Percentiles rank a stretch among this genome's conserved stretches.
Conservation (phyloP, 2,329 filamentous ascomycete genomes). For the Xylaria sp. region DNA sequence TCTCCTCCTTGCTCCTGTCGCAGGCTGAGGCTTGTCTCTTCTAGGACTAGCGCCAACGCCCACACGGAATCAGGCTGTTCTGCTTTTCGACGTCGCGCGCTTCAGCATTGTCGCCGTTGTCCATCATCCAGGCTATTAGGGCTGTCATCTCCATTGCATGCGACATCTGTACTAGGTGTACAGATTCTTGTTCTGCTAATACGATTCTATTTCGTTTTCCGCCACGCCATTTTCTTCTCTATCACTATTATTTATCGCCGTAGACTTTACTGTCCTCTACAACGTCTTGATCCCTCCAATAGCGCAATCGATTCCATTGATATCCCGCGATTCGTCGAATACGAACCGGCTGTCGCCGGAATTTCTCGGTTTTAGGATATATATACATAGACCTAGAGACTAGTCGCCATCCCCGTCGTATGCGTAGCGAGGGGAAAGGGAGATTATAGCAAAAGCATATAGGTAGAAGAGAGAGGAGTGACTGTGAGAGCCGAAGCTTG, state of each 20-base stretch:
- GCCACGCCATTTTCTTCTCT: not conserved
- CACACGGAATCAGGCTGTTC: slow-evolving; percentile 28
- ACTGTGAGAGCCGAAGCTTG: slow-evolving; percentile 18
- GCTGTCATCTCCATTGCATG: slow-evolving; percentile 22
- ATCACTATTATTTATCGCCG: slow-evolving; percentile 5
- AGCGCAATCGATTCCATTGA: slow-evolving; percentile 12
- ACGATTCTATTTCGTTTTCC: slow-evolving; percentile 17
- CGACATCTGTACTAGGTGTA: slow-evolving; percentile 30
- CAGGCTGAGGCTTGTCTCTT: slow-evolving; percentile 28
- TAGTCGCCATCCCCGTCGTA: slow-evolving; percentile 11
- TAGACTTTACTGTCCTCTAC: slow-evolving; percentile 23
- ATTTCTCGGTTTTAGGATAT: slow-evolving; percentile 27
- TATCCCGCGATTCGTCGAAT: slow-evolving; percentile 14
- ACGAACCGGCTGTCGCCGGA: slow-evolving; percentile 18
- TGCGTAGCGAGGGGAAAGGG: slow-evolving; percentile 10
- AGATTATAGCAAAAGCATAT: slow-evolving; percentile 22
- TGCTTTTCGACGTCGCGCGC: slow-evolving; percentile 42
- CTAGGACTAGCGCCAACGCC: slow-evolving; percentile 30
- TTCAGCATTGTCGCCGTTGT: slow-evolving; percentile 30
- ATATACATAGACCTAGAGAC: slow-evolving; percentile 24
- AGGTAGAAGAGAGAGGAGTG: slow-evolving; percentile 25
- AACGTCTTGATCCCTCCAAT: slow-evolving; percentile 20
- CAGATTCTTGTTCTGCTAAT: slow-evolving; percentile 18
- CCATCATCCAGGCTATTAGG: slow-evolving; percentile 26
- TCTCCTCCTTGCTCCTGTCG: slow-evolving; percentile 23